Evolutionary conservation across 495 filamentous ascomycete genomes (phyloP).

Genomic region (Pseudoneurospora amorphoporcata): DNA sequence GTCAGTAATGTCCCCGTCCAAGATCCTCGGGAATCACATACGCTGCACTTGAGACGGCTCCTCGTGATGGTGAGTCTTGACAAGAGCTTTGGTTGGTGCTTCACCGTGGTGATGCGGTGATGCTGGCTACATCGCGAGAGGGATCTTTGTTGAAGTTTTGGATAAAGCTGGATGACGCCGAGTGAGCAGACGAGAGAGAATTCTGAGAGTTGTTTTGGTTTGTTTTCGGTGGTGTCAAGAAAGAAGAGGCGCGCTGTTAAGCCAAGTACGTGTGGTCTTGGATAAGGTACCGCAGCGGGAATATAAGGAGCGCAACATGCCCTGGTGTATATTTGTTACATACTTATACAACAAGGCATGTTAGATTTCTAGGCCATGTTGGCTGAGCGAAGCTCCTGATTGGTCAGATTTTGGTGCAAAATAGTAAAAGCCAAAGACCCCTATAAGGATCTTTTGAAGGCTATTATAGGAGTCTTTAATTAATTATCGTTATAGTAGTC

Average conservation of each 20-base stretch:
- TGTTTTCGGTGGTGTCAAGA: not conserved
- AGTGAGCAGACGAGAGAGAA: fast-evolving
- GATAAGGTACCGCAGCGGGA: too few relatives aligned
- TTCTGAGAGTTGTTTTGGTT: not conserved
- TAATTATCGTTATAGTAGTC: too few relatives aligned
- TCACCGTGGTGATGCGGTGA: not conserved
- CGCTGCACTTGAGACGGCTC: constrained; percentile 64
- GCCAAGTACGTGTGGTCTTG: not conserved
- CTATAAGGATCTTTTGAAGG: too few relatives aligned
- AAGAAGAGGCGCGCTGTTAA: not conserved
- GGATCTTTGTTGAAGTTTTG: not conserved
- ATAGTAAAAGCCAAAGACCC: too few relatives aligned
- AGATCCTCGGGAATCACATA: constrained; percentile 23
- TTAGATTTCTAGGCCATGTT: too few relatives aligned
- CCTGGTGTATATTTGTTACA: too few relatives aligned
- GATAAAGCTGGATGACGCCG: not conserved
- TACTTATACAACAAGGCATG: too few relatives aligned
- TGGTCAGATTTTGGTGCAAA: too few relatives aligned
- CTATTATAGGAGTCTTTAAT: too few relatives aligned
- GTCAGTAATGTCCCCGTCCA: constrained; percentile 16
- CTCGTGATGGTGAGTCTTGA: not conserved
- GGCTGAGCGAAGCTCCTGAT: too few relatives aligned
- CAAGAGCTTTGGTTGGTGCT: not conserved
- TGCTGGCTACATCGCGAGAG: not conserved
- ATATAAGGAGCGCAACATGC: too few relatives aligned